These are phyloP conservation scores for Neofusicoccum sp. DNA, from an alignment of 2,329 filamentous ascomycete species.

Conservation along the genomic window DNA sequence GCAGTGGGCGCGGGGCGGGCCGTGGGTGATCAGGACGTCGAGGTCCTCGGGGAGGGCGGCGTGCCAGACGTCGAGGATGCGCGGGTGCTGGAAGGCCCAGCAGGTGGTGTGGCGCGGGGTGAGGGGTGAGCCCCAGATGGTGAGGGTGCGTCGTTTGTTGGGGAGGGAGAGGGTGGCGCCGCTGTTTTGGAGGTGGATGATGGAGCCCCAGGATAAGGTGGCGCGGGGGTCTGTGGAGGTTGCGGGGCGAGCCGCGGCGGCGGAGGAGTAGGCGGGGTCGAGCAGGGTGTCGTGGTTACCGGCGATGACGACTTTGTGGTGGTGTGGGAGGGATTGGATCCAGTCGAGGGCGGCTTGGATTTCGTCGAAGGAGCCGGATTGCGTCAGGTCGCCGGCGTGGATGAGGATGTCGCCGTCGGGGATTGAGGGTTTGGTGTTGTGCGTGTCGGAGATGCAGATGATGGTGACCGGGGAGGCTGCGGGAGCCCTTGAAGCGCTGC, in stretches of 20 bases:
- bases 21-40: constrained; percentile 81
- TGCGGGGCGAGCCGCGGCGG: too few species aligned
- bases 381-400: constrained; percentile 83
- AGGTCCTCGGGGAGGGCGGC: constrained; percentile 40
- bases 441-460: constrained; percentile 89
- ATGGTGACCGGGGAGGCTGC: constrained; percentile 58
- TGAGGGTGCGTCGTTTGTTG: constrained; percentile 61
- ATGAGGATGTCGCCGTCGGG: constrained; percentile 83
- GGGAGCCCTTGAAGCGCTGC: background rate
- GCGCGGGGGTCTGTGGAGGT: too few species aligned
- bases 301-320: constrained; percentile 77
- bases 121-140: constrained; percentile 79
- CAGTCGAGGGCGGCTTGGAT: constrained; percentile 85
- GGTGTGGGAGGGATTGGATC: constrained; percentile 72
- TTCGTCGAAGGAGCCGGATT: constrained; percentile 69
- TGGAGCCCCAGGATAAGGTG: constrained; percentile 50
- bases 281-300: constrained; percentile 92
- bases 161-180: constrained; percentile 70
- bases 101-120: constrained; percentile 72
- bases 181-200: constrained; percentile 62
- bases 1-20: constrained; percentile 73
- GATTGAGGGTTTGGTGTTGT: constrained; percentile 63
- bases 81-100: constrained; percentile 72
- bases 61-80: constrained; percentile 62
- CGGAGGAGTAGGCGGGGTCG: constrained; percentile 52